Conservation (phyloP, 208 protist species). For the Blastocrithidia nonstop region DNA sequence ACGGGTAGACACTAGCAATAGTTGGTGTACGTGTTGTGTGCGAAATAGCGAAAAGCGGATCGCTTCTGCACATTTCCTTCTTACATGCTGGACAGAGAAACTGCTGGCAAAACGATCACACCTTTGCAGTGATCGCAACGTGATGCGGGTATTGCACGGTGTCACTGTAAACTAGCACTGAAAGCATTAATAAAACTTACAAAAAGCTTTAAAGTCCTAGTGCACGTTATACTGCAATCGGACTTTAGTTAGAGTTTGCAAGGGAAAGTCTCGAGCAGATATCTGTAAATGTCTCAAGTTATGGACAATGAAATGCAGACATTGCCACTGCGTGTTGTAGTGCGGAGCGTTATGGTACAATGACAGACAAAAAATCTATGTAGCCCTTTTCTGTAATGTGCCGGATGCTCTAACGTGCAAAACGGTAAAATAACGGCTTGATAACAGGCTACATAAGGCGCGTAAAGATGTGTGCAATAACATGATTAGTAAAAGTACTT, state of each 20-base stretch:
- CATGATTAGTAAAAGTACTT: conserved; percentile 37
- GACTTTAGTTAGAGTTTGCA: neutral
- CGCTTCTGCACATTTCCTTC: no score
- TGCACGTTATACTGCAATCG: neutral
- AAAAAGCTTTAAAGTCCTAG: conserved; percentile 60
- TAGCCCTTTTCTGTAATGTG: no score
- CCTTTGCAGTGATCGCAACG: conserved; percentile 57
- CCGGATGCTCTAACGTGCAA: no score
- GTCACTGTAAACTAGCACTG: conserved; percentile 65
- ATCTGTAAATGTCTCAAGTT: no score
- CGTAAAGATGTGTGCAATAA: conserved; percentile 54
- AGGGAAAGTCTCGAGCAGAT: no score
- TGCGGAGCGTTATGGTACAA: no score
- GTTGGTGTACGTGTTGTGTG: no score
- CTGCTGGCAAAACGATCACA: conserved; percentile 62
- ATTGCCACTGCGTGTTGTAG: no score
- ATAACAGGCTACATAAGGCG: conserved; percentile 20
- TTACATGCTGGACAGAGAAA: conserved; percentile 31
- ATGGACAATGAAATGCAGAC: no score
- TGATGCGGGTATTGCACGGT: conserved; percentile 29
- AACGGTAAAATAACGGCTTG: conserved; percentile 65
- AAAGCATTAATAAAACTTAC: conserved; percentile 62
- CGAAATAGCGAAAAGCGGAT: no score
- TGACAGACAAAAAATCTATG: no score
- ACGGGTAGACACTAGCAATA: no score